Evolutionary conservation across 2,329 filamentous ascomycete genomes (phyloP).

Genomic region (Leptographium flavum): DNA sequence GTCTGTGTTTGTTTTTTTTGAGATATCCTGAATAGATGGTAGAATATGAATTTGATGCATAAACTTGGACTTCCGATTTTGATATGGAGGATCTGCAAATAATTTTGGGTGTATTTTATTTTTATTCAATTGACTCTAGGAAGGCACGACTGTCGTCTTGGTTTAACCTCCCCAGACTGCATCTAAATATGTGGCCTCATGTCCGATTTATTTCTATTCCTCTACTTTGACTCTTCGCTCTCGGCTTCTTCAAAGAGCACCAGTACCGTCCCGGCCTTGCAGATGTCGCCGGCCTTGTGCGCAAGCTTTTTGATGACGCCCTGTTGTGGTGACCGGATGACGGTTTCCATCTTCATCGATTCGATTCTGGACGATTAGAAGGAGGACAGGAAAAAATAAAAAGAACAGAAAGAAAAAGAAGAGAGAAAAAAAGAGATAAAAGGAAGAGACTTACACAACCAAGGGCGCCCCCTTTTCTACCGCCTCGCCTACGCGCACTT

Average conservation of each 20-base stretch:
- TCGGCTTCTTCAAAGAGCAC: conserved; percentile 49
- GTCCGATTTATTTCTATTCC: not conserved
- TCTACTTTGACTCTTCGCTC: not conserved
- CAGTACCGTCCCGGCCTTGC: conserved; percentile 60
- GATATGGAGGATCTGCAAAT: too few relatives aligned
- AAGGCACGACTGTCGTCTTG: not conserved
- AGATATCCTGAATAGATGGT: too few relatives aligned
- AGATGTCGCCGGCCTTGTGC: conserved; percentile 65
- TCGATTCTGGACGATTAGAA: conserved; percentile 43
- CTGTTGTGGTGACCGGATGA: conserved; percentile 62
- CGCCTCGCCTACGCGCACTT: conserved; percentile 65
- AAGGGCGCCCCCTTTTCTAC: conserved; percentile 79
- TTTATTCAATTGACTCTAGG: too few relatives aligned
- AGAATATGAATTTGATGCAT: too few relatives aligned
- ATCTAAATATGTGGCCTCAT: not conserved
- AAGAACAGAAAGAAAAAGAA: conserved; percentile 9
- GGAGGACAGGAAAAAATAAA: conserved; percentile 10
- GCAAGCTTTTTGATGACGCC: conserved; percentile 59
- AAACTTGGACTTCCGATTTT: not conserved
- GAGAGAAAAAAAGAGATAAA: not conserved
- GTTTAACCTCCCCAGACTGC: too few relatives aligned
- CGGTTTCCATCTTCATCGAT: conserved; percentile 84
- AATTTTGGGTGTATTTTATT: too few relatives aligned
- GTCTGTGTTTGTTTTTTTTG: too few relatives aligned
- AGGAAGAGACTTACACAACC: conserved; percentile 51